These are phyloP conservation scores for Gyromitra esculenta DNA, from an alignment of 2,329 filamentous ascomycete genomes.

Conservation along the genomic window DNA sequence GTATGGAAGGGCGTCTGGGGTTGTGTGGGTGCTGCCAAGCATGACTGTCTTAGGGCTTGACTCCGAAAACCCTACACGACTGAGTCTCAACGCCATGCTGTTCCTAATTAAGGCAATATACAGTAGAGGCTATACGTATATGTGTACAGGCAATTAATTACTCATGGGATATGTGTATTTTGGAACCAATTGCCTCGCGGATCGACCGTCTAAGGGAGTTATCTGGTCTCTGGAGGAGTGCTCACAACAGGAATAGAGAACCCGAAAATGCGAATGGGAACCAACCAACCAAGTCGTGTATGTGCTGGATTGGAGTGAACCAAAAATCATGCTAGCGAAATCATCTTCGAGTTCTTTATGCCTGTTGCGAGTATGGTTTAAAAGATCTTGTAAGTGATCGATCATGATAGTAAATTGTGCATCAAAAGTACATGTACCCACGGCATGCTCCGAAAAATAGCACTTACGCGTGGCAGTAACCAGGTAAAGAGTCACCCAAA, in stretches of 20 bases:
- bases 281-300: too few species aligned
- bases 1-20: constrained; percentile 11
- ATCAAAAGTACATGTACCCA: neutral
- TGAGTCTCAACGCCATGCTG: constrained; percentile 12
- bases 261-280: too few species aligned
- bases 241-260: too few species aligned
- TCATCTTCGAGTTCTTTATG: too few species aligned
- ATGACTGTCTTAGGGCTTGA: constrained; percentile 47
- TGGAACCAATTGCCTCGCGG: neutral
- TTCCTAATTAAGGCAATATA: neutral
- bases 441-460: constrained; percentile 11
- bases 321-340: too few species aligned
- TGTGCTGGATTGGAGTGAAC: too few species aligned
- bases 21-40: constrained; percentile 41
- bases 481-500: neutral
- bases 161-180: neutral
- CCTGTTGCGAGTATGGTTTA: neutral
- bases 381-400: constrained; percentile 12
- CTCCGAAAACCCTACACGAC: constrained; percentile 19
- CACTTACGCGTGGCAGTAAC: constrained; percentile 7
- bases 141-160: neutral
- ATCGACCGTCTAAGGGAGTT: neutral
- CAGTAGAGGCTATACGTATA: neutral
- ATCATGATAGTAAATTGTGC: constrained; percentile 22
- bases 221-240: neutral